A percentile compares a stretch with the other conserved stretches of the same genome.
Conservation (phyloP, 768 basidiomycete genomes). For the Macrolepiota albuminosa region DNA sequence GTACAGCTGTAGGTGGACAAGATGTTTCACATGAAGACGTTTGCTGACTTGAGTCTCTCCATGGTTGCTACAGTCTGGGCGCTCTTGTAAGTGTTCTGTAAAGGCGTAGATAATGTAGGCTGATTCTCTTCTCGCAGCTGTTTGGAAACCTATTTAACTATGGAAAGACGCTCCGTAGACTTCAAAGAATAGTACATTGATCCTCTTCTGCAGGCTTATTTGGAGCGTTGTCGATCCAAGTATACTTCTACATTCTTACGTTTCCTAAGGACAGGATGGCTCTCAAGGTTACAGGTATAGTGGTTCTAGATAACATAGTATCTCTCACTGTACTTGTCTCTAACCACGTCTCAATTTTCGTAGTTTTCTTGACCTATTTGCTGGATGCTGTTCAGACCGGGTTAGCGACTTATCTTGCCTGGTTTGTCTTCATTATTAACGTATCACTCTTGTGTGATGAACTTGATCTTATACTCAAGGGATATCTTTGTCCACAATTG, state of each 20-base stretch:
- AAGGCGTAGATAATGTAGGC: not conserved
- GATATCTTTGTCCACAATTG: not conserved
- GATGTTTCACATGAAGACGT: not conserved
- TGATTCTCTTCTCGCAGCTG: not conserved
- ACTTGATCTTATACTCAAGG: not conserved
- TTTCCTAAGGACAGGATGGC: not conserved
- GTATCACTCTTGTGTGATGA: too few species aligned
- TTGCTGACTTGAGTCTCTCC: not conserved
- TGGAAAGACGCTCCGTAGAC: not conserved
- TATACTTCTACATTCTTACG: not conserved
- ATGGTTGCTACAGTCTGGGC: not conserved
- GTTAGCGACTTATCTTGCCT: not conserved
- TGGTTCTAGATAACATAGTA: not conserved
- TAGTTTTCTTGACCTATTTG: not conserved
- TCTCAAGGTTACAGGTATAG: conserved; percentile 1
- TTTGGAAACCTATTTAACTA: conserved; percentile 1
- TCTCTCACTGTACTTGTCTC: conserved; percentile 3
- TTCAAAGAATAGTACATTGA: not conserved
- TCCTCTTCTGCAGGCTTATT: not conserved
- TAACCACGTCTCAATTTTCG: not conserved
- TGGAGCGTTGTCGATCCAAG: not conserved
- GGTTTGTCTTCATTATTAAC: not conserved
- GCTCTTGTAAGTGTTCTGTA: not conserved
- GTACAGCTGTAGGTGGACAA: not conserved
- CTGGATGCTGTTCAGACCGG: not conserved